Conservation (phyloP, 2,329 filamentous ascomycete genomes). For the Ceratocystis smalleyi region DNA sequence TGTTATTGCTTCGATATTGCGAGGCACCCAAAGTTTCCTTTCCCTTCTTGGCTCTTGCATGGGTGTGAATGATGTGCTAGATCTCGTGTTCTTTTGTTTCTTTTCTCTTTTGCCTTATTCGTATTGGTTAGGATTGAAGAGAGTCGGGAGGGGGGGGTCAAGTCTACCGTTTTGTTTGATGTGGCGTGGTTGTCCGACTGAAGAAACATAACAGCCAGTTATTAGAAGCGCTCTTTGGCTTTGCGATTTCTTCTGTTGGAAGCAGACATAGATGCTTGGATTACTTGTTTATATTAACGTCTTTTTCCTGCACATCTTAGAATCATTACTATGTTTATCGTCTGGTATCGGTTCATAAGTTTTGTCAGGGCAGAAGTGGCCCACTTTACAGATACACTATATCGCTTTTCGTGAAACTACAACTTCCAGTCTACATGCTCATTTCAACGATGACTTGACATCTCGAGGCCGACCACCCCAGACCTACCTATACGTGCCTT, state of each 20-base stretch:
- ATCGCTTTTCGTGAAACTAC: neutral
- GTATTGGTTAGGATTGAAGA: neutral
- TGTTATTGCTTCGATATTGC: neutral
- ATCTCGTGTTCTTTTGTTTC: neutral
- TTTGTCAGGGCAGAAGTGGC: neutral
- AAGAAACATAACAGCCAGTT: neutral
- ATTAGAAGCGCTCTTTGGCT: conserved; percentile 2
- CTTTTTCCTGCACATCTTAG: neutral
- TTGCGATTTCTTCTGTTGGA: neutral
- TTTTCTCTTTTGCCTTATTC: neutral
- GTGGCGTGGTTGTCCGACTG: neutral
- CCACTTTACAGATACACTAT: neutral
- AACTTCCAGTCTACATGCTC: too few species aligned
- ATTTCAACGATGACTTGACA: too few species aligned
- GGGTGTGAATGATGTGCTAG: neutral
- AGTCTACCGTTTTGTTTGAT: neutral
- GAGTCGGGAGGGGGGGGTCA: neutral
- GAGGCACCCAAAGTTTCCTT: neutral
- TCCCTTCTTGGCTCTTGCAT: neutral
- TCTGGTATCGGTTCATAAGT: too few species aligned
- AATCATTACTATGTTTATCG: neutral
- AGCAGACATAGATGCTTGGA: neutral
- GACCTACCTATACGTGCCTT: neutral
- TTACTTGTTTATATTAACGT: neutral
- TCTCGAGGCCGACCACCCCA: too few species aligned